Conservation (phyloP, 2,329 filamentous ascomycete species). For the Arachnomyces sp. region DNA sequence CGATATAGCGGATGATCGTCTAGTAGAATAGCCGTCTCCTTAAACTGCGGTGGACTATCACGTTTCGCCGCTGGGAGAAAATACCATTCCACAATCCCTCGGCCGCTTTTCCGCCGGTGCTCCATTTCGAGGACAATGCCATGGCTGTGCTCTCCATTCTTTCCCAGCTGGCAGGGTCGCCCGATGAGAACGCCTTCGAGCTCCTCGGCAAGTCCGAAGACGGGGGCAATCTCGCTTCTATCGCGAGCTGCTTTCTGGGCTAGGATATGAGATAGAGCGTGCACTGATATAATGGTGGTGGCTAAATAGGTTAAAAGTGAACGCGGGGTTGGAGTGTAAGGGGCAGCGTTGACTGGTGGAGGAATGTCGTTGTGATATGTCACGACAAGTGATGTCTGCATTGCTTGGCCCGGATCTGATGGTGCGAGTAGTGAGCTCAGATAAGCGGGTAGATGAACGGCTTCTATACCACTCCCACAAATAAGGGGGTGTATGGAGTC, state of each 20-base stretch:
- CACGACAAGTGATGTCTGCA: conserved; percentile 61
- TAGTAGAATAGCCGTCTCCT: conserved; percentile 54
- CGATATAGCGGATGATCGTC: conserved; percentile 69
- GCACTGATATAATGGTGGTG: conserved; percentile 72
- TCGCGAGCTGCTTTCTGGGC: conserved; percentile 67
- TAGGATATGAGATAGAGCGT: conserved; percentile 66
- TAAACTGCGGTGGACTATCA: conserved; percentile 39
- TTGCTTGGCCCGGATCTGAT: conserved; percentile 20
- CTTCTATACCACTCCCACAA: conserved; percentile 28
- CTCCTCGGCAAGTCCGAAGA: conserved; percentile 69
- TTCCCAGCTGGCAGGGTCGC: conserved; percentile 35
- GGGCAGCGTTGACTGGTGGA: conserved; percentile 21
- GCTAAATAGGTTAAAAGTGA: conserved; percentile 73
- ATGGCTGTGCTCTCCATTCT: conserved; percentile 24
- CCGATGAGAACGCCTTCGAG: conserved; percentile 72
- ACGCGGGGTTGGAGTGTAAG: conserved; percentile 58
- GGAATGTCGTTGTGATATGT: conserved; percentile 80
- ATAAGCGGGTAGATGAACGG: conserved; percentile 56
- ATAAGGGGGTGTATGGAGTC: conserved; percentile 68
- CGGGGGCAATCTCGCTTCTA: conserved; percentile 65
- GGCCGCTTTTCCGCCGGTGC: conserved; percentile 72
- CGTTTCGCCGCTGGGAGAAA: conserved; percentile 44
- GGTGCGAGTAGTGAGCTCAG: conserved; percentile 59
- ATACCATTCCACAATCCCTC: conserved; percentile 65
- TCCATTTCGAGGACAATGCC: conserved; percentile 78